These are phyloP conservation scores for Balamuthia mandrillaris DNA, from an alignment of 208 protist genomes.

Conservation along the genomic window DNA sequence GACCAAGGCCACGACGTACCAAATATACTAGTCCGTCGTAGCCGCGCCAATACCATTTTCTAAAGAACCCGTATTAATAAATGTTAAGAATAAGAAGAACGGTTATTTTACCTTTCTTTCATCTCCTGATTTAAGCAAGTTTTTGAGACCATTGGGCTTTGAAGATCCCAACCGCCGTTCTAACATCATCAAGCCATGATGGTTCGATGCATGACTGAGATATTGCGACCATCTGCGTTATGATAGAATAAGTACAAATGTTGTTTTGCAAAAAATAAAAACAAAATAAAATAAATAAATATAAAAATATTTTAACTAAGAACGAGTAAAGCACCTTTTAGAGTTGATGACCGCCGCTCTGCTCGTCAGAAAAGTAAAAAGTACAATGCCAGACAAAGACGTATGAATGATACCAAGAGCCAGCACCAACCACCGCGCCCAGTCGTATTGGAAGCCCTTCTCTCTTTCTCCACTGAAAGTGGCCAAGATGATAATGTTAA, in stretches of 20 bases:
- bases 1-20: not conserved
- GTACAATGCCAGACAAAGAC: not conserved
- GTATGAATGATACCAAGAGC: not conserved
- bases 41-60: not conserved
- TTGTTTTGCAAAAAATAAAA: not conserved
- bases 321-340: not conserved
- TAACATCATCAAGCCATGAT: too few species aligned
- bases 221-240: not conserved
- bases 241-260: not conserved
- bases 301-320: not conserved
- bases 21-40: not conserved
- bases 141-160: not conserved
- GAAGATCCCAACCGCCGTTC: not conserved
- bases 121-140: slow-evolving; percentile 20
- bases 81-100: not conserved
- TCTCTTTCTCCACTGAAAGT: too few species aligned
- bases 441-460: too few species aligned
- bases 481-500: too few species aligned
- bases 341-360: not conserved
- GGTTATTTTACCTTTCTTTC: slow-evolving; percentile 8
- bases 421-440: not conserved
- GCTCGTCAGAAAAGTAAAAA: not conserved
- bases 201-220: too few species aligned
- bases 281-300: not conserved
- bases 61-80: too few species aligned